Evolutionary conservation across 768 basidiomycete species (phyloP).

Genomic region (Filobasidium floriforme): DNA sequence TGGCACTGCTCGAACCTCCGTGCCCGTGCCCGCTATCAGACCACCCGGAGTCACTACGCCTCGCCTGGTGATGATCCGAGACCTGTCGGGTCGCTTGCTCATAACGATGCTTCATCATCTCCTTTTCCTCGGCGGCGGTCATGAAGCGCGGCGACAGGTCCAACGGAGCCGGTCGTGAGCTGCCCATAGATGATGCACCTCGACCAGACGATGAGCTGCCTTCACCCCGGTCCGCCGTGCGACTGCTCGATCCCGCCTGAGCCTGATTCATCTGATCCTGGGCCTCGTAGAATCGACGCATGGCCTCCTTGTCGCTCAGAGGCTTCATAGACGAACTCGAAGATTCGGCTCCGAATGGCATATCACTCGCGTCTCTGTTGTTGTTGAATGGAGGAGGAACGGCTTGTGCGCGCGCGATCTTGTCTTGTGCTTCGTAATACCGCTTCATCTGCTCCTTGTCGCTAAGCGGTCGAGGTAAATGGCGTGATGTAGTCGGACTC

Average conservation of each 20-base stretch:
- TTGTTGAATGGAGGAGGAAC: background rate
- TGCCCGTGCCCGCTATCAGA: background rate
- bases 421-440: constrained; percentile 15
- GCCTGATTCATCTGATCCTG: constrained; percentile 9
- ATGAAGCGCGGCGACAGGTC: constrained; percentile 17
- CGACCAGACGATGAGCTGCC: background rate
- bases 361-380: background rate
- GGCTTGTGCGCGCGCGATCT: background rate
- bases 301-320: constrained; percentile 21
- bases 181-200: background rate
- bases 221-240: background rate
- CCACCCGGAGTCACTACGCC: background rate
- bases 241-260: background rate
- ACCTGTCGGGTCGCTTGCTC: constrained; percentile 30
- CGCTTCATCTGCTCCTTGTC: constrained; percentile 22
- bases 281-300: constrained; percentile 22
- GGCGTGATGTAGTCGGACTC: background rate
- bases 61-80: constrained; percentile 3
- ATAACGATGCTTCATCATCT: constrained; percentile 34
- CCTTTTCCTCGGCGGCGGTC: constrained; percentile 38
- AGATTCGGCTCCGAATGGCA: background rate
- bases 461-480: background rate
- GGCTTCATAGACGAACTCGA: background rate
- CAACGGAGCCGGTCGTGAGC: background rate
- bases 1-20: background rate